Percentiles rank a stretch among this genome's conserved stretches.
These are phyloP conservation scores for Gynandropsis gynandra DNA, from an alignment of 345 rosid species.

Conservation along the genomic window DNA sequence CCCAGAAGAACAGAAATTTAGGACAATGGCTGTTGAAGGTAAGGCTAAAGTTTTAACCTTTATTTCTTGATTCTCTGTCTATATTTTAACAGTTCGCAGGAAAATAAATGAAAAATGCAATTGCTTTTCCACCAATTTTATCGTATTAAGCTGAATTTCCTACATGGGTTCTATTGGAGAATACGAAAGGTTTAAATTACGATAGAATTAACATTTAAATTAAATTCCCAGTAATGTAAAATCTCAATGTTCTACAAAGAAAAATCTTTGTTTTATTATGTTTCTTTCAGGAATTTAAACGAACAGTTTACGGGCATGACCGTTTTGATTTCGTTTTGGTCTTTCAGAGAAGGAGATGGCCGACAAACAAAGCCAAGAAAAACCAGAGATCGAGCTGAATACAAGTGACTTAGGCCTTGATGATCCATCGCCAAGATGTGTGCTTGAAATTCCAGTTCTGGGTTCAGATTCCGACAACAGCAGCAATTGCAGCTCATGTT, in stretches of 20 bases:
- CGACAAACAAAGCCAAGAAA: constrained; percentile 29
- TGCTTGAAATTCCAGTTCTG: constrained; percentile 33
- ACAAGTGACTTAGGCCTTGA: constrained; percentile 25
- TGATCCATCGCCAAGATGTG: constrained; percentile 44
- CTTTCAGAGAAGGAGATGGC: constrained; percentile 26
- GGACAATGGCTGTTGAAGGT: constrained; percentile 32
- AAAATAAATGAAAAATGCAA: too few relatives aligned
- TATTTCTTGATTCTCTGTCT: constrained; percentile 2
- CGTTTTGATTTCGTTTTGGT: background rate
- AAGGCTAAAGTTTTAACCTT: constrained; percentile 12
- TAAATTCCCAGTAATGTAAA: too few relatives aligned
- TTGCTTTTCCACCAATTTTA: too few relatives aligned
- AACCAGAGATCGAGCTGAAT: constrained; percentile 21
- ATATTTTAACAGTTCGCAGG: too few relatives aligned
- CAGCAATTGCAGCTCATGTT: constrained; percentile 29
- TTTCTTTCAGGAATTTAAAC: constrained; percentile 9
- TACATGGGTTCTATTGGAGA: too few relatives aligned
- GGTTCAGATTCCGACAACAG: constrained; percentile 36
- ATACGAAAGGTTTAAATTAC: too few relatives aligned
- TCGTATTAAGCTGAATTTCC: too few relatives aligned
- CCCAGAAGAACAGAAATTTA: constrained; percentile 1
- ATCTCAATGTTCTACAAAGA: background rate
- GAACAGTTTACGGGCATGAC: constrained; percentile 12
- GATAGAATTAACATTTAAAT: too few relatives aligned
- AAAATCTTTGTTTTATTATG: constrained; percentile 5